Percentiles rank a stretch among this genome's conserved stretches.
Conservation (phyloP, 805 yeast species). For the Clavispora phyllophila region DNA sequence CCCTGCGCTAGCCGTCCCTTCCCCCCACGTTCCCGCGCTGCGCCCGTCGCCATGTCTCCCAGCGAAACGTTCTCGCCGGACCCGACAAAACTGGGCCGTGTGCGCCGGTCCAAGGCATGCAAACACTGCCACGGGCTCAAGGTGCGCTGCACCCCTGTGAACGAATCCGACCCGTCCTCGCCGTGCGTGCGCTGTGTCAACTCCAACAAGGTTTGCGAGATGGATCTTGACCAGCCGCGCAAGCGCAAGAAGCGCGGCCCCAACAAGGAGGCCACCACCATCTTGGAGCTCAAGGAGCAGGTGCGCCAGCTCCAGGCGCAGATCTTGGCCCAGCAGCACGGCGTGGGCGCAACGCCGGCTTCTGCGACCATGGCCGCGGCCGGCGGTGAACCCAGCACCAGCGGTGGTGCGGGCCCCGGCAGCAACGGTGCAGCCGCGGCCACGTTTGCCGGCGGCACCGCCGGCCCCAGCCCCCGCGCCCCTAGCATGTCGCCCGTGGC, state of each 20-base stretch:
- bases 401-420: neutral
- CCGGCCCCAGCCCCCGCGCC: neutral
- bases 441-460: no score
- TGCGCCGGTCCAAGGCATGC: slow-evolving; percentile 54
- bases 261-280: slow-evolving; percentile 12
- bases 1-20: no score
- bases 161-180: slow-evolving; percentile 49
- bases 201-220: slow-evolving; percentile 58
- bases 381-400: neutral
- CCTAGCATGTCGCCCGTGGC: neutral
- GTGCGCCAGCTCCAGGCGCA: slow-evolving; percentile 15
- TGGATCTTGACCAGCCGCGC: slow-evolving; percentile 56
- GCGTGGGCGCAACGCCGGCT: no score
- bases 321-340: slow-evolving; percentile 2
- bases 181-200: slow-evolving; percentile 74
- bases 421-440: no score
- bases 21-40: no score
- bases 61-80: neutral
- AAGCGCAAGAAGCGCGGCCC: slow-evolving; percentile 37
- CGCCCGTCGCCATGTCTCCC: neutral
- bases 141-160: slow-evolving; percentile 78
- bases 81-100: slow-evolving; percentile 5
- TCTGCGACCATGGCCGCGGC: neutral
- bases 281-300: slow-evolving; percentile 19
- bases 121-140: slow-evolving; percentile 76